Conservation (phyloP, 2,329 filamentous ascomycete genomes). For the Botrytis pseudocinerea region DNA sequence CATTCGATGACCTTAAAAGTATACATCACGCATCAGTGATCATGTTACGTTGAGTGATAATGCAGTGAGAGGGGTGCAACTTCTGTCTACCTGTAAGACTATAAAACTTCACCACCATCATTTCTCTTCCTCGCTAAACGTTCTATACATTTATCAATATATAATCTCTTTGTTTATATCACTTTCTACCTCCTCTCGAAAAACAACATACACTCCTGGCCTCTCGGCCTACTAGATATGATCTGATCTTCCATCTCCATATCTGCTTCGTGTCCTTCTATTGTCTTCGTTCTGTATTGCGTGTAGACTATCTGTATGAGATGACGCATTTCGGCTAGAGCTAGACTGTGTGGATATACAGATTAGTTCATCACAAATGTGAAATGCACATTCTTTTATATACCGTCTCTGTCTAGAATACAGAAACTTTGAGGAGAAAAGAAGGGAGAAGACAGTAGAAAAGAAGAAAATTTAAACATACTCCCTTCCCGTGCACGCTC, state of each 20-base stretch:
- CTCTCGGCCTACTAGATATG: slow-evolving; percentile 43
- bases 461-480: slow-evolving; percentile 45
- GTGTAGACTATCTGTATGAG: slow-evolving; percentile 64
- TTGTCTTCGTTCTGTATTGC: slow-evolving; percentile 51
- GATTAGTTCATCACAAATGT: not conserved
- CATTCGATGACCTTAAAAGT: not conserved
- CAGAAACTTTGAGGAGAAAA: not conserved
- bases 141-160: not conserved
- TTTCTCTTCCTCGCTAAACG: not conserved
- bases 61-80: not conserved
- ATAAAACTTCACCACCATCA: not conserved
- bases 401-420: rapidly evolving
- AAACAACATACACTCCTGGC: slow-evolving; percentile 14
- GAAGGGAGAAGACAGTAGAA: not conserved
- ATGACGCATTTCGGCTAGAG: slow-evolving; percentile 67
- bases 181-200: not conserved
- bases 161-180: not conserved
- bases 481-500: slow-evolving; percentile 68
- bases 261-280: slow-evolving; percentile 55
- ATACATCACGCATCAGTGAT: not conserved
- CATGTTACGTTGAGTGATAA: not conserved
- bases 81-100: not conserved
- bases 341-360: slow-evolving; percentile 44
- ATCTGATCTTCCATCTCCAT: slow-evolving; percentile 69
- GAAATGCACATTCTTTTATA: too few relatives aligned